phyloP scores from a whole-genome alignment of 2,329 filamentous ascomycete genomes.

The Apiospora saccharicola region DNA sequence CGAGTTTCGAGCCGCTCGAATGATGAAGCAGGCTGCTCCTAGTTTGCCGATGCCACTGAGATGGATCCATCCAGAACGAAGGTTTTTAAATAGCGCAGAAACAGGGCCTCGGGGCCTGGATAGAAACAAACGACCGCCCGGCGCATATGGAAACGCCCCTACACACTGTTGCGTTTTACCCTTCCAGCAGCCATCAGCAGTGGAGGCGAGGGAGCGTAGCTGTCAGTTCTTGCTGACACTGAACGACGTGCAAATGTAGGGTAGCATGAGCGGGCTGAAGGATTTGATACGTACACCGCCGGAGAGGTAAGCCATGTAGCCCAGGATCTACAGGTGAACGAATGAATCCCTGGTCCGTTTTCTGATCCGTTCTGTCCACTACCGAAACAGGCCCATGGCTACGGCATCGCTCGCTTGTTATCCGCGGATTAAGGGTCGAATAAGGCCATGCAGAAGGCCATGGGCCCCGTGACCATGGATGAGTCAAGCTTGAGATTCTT shows the following conservation, averaged over 20 bases:
- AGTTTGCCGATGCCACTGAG: slow-evolving; percentile 18
- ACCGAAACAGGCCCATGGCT: slow-evolving; percentile 20
- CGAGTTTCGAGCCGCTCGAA: slow-evolving; percentile 22
- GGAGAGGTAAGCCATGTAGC: not conserved
- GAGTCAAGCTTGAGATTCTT: slow-evolving; percentile 14
- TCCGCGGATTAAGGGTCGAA: slow-evolving; percentile 11
- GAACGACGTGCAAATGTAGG: not conserved
- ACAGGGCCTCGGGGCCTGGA: not conserved
- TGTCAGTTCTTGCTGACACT: not conserved
- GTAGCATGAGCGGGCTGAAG: not conserved
- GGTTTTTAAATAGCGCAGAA: slow-evolving; percentile 21
- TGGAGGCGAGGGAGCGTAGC: not conserved
- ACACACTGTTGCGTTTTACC: slow-evolving; percentile 6
- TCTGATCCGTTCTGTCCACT: slow-evolving; percentile 8
- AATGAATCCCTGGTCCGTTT: not conserved
- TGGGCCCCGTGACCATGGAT: slow-evolving; percentile 8
- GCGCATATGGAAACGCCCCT: not conserved
- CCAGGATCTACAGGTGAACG: not conserved
- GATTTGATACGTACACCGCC: slow-evolving; percentile 17
- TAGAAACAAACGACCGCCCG: slow-evolving; percentile 9
- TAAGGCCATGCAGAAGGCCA: not conserved
- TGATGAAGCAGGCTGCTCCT: slow-evolving; percentile 15
- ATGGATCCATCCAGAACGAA: slow-evolving; percentile 3
- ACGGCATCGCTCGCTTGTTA: slow-evolving; percentile 18
- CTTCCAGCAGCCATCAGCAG: slow-evolving; percentile 13